Percentiles rank a stretch among this genome's conserved stretches.
Conservation (phyloP, 768 basidiomycete genomes). For the Lactarius psammicola region DNA sequence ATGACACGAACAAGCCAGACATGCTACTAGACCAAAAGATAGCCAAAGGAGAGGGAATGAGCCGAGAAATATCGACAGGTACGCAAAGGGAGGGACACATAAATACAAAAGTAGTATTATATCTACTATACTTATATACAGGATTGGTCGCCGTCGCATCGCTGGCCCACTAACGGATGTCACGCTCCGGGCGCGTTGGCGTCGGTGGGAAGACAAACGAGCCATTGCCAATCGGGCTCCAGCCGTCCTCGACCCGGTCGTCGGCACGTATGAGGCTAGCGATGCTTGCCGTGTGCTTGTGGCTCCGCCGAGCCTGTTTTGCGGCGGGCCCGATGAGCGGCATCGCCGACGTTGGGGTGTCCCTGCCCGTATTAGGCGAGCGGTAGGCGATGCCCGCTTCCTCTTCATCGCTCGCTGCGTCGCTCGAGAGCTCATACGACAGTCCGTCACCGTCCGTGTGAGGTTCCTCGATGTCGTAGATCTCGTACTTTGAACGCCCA, state of each 20-base stretch:
- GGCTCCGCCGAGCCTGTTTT: conserved; percentile 43
- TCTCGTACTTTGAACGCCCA: conserved; percentile 63
- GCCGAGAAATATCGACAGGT: neutral
- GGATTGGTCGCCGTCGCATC: neutral
- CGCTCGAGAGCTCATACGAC: conserved; percentile 58
- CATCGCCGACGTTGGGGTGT: conserved; percentile 36
- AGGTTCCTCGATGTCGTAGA: conserved; percentile 74
- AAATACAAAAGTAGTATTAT: conserved; percentile 19
- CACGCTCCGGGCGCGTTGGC: conserved; percentile 29
- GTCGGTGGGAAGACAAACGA: conserved; percentile 53
- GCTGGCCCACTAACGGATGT: neutral
- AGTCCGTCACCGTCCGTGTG: conserved; percentile 41
- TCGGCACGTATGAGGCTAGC: conserved; percentile 77
- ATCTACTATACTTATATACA: conserved; percentile 22
- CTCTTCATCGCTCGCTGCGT: conserved; percentile 57
- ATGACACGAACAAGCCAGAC: neutral
- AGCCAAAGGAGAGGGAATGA: neutral
- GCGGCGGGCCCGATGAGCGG: conserved; percentile 35
- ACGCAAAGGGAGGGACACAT: neutral
- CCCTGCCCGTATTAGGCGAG: conserved; percentile 42
- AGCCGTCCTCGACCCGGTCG: conserved; percentile 77
- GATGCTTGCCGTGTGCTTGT: conserved; percentile 81
- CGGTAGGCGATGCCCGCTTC: conserved; percentile 68
- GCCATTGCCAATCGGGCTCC: conserved; percentile 64
- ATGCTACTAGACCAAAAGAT: conserved; percentile 3